Evolutionary conservation across 169 alveolate genomes (phyloP), one percentile per base, ranked within the genome.

Genomic region (Plasmodium gonderi): DNA sequence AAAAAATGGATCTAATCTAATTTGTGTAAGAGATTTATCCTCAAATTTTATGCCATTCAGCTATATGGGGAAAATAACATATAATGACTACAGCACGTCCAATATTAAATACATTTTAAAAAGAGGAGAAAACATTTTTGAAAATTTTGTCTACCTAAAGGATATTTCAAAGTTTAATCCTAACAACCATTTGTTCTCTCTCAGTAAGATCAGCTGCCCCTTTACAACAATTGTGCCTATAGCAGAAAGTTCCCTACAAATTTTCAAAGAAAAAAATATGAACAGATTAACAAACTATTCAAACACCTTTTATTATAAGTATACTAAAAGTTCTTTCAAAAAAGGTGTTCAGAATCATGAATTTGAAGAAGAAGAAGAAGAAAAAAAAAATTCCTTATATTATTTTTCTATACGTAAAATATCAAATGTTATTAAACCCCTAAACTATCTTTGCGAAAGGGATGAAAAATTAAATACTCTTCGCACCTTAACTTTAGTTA

Each of bases 1-100:
- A 45, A 49, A 75, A 85, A 49, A 85, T 33, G 92, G 92, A 33
- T 51, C 40, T 40, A 85, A 85, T 40, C 14, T 85, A 29, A 85
- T 85, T 6, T 85, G 92, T 42, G 45, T 85, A n/a, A 75, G 11
- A 45, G 31, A 85, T n/a, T 20, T 23, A n/a, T 1, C 3, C 4
- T 23, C 26, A 23, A 45, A 67, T 5, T 1, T 1, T 2, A 14
- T 4, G 17, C 1, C 2, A 26, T 75, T 49, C 79, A 47, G 45
- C 26, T 85, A 85, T 8, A 23, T 76, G n/a, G 92, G 92, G 3
- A 38, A 6, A 75, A 85, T 85, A 38, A 85, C 45, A 54, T 85
- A 49, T 38, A 60, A 49, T 54, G 68, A 76, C 45, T 20, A 23
- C 60, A 51, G 33, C 67, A 31, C 29, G 29, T 51, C 76, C 8